phyloP scores from a whole-genome alignment of 148 eudicot species.

The Diospyros kaki region DNA sequence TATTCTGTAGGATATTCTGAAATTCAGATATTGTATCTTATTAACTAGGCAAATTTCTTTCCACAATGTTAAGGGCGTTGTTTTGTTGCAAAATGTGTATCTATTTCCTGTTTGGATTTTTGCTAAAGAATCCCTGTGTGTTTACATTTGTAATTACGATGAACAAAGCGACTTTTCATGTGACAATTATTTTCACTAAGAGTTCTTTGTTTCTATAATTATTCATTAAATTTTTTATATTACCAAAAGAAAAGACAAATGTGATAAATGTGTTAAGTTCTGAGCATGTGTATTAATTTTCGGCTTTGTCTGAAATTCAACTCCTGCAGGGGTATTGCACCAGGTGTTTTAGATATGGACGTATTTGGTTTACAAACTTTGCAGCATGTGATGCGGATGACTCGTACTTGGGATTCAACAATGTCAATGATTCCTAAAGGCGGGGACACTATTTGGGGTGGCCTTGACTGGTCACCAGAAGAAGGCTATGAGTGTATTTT shows the following conservation, averaged over 20 bases:
- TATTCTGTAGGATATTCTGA: not conserved
- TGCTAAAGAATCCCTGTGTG: not conserved
- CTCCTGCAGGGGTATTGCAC: conserved; percentile 73
- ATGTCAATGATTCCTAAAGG: conserved; percentile 98
- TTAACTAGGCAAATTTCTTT: not conserved
- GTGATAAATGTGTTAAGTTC: not conserved
- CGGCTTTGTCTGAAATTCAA: conserved; percentile 1
- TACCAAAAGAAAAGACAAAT: not conserved
- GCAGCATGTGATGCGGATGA: conserved; percentile 88
- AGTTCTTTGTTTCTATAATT: not conserved
- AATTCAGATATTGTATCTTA: not conserved
- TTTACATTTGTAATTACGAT: not conserved
- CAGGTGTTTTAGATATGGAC: conserved; percentile 67
- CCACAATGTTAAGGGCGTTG: not conserved
- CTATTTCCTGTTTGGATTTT: not conserved
- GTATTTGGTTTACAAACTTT: conserved; percentile 75
- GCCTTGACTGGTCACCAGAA: conserved; percentile 93
- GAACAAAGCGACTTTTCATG: not conserved
- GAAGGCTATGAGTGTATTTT: conserved; percentile 50
- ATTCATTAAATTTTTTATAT: not conserved
- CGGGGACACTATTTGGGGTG: conserved; percentile 93
- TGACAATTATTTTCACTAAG: not conserved
- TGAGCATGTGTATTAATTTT: not conserved
- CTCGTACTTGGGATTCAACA: conserved; percentile 97
- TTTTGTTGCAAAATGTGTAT: not conserved